Conservation (phyloP, 2,329 filamentous ascomycete species). For the Calonectria honghensis region DNA sequence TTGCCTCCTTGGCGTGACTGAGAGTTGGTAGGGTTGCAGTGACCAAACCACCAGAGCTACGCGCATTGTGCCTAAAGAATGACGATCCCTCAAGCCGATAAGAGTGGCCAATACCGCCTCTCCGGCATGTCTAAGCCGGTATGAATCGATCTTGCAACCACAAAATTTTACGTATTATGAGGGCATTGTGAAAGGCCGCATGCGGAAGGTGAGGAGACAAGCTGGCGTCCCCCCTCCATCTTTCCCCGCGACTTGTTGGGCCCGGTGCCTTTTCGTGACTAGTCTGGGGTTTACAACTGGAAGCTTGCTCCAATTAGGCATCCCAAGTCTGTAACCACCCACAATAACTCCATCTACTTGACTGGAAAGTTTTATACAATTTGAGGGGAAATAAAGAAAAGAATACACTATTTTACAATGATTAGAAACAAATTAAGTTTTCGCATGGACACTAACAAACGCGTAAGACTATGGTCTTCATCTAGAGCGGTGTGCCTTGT, state of each 20-base stretch:
- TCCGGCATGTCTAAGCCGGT: conserved; percentile 26
- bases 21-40: conserved; percentile 34
- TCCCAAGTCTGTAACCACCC: background rate
- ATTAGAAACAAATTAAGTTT: background rate
- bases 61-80: conserved; percentile 50
- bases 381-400: background rate
- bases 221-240: background rate
- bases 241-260: conserved; percentile 5
- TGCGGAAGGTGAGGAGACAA: conserved; percentile 33
- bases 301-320: conserved; percentile 10
- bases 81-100: conserved; percentile 34
- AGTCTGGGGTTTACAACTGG: background rate
- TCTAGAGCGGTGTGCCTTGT: background rate
- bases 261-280: background rate
- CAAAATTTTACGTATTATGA: conserved; percentile 15
- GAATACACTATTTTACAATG: background rate
- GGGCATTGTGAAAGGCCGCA: conserved; percentile 11
- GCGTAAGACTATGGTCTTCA: background rate
- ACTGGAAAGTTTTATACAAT: background rate
- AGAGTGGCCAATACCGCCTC: conserved; percentile 22
- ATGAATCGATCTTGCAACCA: conserved; percentile 33
- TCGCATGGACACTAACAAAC: background rate
- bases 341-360: background rate
- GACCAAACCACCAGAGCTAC: conserved; percentile 37
- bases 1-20: conserved; percentile 32